These are phyloP conservation scores for Didymella arachidicola DNA, from an alignment of 2,329 filamentous ascomycete species.

Conservation along the genomic window DNA sequence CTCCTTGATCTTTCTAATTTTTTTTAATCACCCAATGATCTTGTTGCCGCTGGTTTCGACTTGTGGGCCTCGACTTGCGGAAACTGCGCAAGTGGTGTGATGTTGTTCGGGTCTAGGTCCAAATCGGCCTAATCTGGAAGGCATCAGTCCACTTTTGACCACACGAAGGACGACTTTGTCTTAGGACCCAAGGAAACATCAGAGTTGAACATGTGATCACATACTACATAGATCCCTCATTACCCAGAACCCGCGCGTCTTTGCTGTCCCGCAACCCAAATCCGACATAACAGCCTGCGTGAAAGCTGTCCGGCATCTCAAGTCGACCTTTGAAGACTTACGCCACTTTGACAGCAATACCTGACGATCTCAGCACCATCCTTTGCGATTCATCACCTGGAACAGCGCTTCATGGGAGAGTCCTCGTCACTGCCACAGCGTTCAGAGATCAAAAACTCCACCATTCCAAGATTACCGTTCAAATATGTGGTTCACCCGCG, in stretches of 20 bases:
- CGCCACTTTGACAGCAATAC: too few species aligned
- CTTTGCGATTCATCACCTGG: too few species aligned
- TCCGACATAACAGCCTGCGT: too few species aligned
- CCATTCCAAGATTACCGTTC: too few species aligned
- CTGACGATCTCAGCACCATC: too few species aligned
- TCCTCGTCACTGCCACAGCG: too few species aligned
- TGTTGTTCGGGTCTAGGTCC: slow-evolving; percentile 26
- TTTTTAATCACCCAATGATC: neutral
- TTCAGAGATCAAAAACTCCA: too few species aligned
- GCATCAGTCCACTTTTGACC: slow-evolving; percentile 34
- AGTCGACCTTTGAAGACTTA: too few species aligned
- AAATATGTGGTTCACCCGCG: slow-evolving; percentile 57
- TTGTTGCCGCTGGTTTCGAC: slow-evolving; percentile 31
- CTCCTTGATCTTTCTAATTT: neutral
- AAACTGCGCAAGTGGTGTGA: slow-evolving; percentile 25
- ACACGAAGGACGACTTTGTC: neutral
- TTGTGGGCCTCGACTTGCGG: slow-evolving; percentile 5
- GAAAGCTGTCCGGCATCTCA: too few species aligned
- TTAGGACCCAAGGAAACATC: neutral
- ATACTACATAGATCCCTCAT: neutral
- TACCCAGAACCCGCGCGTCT: neutral
- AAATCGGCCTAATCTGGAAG: slow-evolving; percentile 28
- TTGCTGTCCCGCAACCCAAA: neutral
- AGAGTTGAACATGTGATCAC: neutral
- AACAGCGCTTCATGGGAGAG: too few species aligned